These are phyloP conservation scores for Viola odorata DNA, from an alignment of 345 rosid species.

Conservation along the genomic window DNA sequence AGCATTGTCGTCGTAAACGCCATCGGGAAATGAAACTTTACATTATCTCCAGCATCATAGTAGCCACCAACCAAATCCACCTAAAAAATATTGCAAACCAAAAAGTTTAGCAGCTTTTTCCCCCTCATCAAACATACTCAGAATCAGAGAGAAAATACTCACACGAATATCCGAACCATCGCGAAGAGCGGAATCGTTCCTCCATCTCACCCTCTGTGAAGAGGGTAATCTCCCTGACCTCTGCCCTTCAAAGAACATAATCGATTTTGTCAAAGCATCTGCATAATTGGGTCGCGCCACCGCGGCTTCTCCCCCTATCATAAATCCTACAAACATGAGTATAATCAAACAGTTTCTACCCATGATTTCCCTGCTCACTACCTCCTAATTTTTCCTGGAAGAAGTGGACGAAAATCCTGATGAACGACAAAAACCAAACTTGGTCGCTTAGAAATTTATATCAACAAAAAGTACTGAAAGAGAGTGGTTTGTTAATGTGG, in stretches of 20 bases:
- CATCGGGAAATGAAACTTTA: conserved; percentile 26
- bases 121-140: too few species aligned
- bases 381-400: too few species aligned
- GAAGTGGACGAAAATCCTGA: too few species aligned
- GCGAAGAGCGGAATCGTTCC: conserved; percentile 18
- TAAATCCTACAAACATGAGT: neutral
- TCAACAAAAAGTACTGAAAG: too few species aligned
- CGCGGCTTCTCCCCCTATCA: neutral
- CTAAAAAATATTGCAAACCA: neutral
- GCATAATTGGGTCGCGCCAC: conserved; percentile 12
- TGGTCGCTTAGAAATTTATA: too few species aligned
- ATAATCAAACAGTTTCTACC: neutral
- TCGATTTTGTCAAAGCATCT: conserved; percentile 20
- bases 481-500: too few species aligned
- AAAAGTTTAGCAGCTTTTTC: too few species aligned
- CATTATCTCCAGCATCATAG: conserved; percentile 27
- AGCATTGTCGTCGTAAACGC: conserved; percentile 20
- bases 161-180: conserved; percentile 26
- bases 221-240: conserved; percentile 25
- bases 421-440: too few species aligned
- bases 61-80: conserved; percentile 22
- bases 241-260: conserved; percentile 26
- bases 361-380: neutral
- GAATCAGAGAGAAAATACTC: neutral
- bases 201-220: conserved; percentile 17